phyloP scores from a whole-genome alignment of 352 stramenopile genomes.

The Globisporangium heterothallicum region DNA sequence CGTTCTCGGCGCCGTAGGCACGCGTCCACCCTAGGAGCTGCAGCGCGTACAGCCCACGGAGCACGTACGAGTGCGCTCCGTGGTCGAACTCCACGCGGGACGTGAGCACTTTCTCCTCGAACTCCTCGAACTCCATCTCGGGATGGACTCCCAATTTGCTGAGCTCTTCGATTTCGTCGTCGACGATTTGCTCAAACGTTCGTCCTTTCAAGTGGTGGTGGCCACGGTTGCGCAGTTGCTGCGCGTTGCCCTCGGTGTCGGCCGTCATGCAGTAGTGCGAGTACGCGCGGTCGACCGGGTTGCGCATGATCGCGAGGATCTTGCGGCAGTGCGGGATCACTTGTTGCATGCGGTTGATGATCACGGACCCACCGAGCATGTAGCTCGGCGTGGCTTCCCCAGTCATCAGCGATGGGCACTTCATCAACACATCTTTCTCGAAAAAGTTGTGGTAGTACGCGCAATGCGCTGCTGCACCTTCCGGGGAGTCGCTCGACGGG shows the following conservation, averaged over 20 bases:
- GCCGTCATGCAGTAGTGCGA: constrained; percentile 88
- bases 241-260: constrained; percentile 60
- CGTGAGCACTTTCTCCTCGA: constrained; percentile 58
- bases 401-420: constrained; percentile 88
- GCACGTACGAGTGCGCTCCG: constrained; percentile 78
- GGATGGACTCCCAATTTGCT: constrained; percentile 52
- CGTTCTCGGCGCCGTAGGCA: constrained; percentile 84
- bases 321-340: constrained; percentile 78
- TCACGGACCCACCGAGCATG: constrained; percentile 67
- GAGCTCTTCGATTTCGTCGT: constrained; percentile 67
- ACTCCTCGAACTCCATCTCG: constrained; percentile 69
- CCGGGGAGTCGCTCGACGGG: constrained; percentile 35
- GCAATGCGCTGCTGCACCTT: constrained; percentile 54
- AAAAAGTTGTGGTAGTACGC: constrained; percentile 84
- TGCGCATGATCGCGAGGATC: constrained; percentile 78
- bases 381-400: constrained; percentile 93
- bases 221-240: constrained; percentile 77
- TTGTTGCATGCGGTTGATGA: constrained; percentile 74
- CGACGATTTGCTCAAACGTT: constrained; percentile 70
- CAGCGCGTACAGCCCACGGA: constrained; percentile 91
- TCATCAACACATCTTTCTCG: constrained; percentile 70
- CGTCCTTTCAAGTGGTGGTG: constrained; percentile 57
- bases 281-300: constrained; percentile 81
- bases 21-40: constrained; percentile 92
- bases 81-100: constrained; percentile 42